phyloP scores from a whole-genome alignment of 495 filamentous ascomycete species.

The Xylaria intraflava region DNA sequence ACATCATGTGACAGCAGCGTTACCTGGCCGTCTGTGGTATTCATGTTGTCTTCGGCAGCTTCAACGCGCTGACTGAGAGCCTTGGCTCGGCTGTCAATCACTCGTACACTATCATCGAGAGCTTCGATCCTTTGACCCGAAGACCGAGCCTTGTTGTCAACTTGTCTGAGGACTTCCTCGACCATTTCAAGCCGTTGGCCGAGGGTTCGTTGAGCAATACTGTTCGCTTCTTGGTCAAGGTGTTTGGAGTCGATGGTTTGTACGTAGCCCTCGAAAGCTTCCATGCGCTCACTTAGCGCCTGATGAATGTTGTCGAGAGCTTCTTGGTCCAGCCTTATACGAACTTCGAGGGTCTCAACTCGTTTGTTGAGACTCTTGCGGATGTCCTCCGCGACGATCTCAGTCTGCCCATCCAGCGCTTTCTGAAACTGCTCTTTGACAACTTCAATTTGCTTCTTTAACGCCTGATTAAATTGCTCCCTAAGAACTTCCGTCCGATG shows the following conservation, averaged over 20 bases:
- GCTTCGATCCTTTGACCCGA: conserved; percentile 10
- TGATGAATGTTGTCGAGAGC: conserved; percentile 8
- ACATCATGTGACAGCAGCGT: conserved; percentile 13
- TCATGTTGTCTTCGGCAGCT: conserved; percentile 8
- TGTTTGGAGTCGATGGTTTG: conserved; percentile 10
- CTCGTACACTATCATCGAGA: conserved; percentile 15
- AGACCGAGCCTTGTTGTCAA: conserved; percentile 5
- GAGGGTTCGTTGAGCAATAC: conserved; percentile 8
- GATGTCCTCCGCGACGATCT: conserved; percentile 1
- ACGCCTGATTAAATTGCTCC: conserved; percentile 1
- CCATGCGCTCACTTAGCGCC: conserved; percentile 12
- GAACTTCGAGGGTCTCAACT: conserved; percentile 18
- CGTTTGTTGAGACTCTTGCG: conserved; percentile 13
- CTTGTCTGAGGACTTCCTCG: not conserved
- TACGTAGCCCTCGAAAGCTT: conserved; percentile 10
- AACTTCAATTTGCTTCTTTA: not conserved
- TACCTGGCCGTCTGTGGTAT: conserved; percentile 9
- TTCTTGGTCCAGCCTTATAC: conserved; percentile 20
- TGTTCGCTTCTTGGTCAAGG: conserved; percentile 14
- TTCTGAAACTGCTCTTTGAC: conserved; percentile 11
- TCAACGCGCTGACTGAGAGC: conserved; percentile 11
- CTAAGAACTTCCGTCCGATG: conserved; percentile 4
- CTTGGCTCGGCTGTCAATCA: conserved; percentile 11
- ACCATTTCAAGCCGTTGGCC: conserved; percentile 5
- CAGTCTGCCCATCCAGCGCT: conserved; percentile 2